phyloP scores from a whole-genome alignment of 75 land plant species.

The Selaginella tamariscina region DNA sequence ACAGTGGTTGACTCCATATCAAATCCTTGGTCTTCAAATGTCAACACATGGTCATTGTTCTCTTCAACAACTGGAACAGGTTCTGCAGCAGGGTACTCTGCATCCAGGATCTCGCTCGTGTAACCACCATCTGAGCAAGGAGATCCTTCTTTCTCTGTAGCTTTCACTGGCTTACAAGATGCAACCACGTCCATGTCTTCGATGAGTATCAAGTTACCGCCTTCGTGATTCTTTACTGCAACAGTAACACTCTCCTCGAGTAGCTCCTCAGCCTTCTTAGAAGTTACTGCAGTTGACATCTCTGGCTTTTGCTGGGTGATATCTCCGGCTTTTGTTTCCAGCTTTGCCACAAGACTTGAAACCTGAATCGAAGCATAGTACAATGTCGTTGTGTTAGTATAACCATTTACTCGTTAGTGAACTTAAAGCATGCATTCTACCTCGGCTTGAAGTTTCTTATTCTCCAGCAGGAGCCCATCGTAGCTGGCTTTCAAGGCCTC shows the following conservation, averaged over 20 bases:
- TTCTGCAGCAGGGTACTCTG: neutral
- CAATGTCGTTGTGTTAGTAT: no score
- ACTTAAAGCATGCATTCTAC: neutral
- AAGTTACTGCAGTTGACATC: no score
- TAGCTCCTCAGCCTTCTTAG: no score
- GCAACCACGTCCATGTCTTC: neutral
- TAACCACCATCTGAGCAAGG: neutral
- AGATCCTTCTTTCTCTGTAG: neutral
- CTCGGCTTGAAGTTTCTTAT: neutral
- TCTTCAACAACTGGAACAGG: neutral
- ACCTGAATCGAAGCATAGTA: neutral
- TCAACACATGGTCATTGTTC: neutral
- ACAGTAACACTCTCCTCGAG: no score
- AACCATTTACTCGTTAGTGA: no score
- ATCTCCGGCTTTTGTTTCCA: neutral
- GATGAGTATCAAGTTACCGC: neutral
- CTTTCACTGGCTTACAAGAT: neutral
- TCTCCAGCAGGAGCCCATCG: neutral
- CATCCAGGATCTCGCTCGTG: neutral
- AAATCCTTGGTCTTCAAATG: neutral
- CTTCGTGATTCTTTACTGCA: neutral
- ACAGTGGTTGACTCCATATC: no score
- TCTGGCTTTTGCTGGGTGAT: neutral
- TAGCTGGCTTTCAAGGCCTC: neutral
- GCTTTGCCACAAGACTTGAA: neutral